Percentiles rank a stretch among this genome's conserved stretches.
These are phyloP conservation scores for Talaromyces amestolkiae DNA, from an alignment of 2,329 filamentous ascomycete genomes.

Conservation along the genomic window DNA sequence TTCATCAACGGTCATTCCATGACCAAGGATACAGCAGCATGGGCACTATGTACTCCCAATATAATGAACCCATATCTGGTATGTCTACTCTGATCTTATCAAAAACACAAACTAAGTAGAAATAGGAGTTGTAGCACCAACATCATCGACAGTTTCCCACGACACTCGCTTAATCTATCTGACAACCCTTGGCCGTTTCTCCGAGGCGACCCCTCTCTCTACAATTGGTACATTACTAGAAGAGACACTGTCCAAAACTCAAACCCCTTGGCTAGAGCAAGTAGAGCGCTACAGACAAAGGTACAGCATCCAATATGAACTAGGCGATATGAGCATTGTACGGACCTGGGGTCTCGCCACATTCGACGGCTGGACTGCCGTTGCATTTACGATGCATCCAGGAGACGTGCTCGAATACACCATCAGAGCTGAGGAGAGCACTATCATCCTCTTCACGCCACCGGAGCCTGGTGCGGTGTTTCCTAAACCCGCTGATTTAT, in stretches of 20 bases:
- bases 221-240: constrained; percentile 8
- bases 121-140: constrained; percentile 28
- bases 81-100: background rate
- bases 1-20: constrained; percentile 26
- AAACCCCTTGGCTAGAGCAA: constrained; percentile 30
- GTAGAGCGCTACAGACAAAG: constrained; percentile 35
- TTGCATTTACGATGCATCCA: constrained; percentile 54
- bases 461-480: constrained; percentile 21
- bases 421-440: constrained; percentile 47
- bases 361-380: constrained; percentile 48
- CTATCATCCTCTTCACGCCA: constrained; percentile 38
- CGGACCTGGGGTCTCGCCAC: constrained; percentile 56
- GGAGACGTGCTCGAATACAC: constrained; percentile 58
- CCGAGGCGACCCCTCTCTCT: constrained; percentile 20
- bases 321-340: constrained; percentile 50
- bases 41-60: constrained; percentile 19
- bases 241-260: constrained; percentile 1
- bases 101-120: background rate
- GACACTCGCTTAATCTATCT: constrained; percentile 29
- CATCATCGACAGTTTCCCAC: constrained; percentile 18
- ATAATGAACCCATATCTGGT: constrained; percentile 39
- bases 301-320: constrained; percentile 51
- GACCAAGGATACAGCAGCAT: constrained; percentile 18
- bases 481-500: constrained; percentile 21
- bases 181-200: constrained; percentile 31